Conservation (phyloP, 768 basidiomycete genomes). For the Macrocybe gigantea region DNA sequence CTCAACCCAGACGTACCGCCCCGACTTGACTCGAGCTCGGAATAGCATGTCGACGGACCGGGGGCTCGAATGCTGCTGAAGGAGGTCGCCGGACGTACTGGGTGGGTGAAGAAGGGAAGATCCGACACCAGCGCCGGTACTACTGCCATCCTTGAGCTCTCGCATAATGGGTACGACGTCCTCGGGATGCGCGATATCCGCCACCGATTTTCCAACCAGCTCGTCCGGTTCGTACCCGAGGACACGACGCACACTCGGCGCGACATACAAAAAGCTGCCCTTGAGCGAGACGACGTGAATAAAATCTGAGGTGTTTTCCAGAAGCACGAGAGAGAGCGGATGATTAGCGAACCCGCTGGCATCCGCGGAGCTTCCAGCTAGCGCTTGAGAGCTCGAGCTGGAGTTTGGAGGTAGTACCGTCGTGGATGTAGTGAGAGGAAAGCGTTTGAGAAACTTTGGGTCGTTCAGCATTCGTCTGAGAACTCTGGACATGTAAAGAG, state of each 20-base stretch:
- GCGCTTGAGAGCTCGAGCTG: constrained; percentile 8
- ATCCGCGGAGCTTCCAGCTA: constrained; percentile 6
- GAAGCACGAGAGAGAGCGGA: constrained; percentile 51
- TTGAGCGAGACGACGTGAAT: constrained; percentile 90
- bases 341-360: constrained; percentile 30
- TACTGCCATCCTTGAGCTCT: constrained; percentile 68
- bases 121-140: not conserved
- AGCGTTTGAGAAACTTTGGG: constrained; percentile 38
- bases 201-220: constrained; percentile 70
- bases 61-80: constrained; percentile 17
- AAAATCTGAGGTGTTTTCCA: constrained; percentile 69
- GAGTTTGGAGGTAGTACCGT: constrained; percentile 24
- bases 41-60: constrained; percentile 80
- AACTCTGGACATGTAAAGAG: constrained; percentile 44
- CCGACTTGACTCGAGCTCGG: constrained; percentile 65
- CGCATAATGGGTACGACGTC: constrained; percentile 90
- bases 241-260: constrained; percentile 69
- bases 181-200: constrained; percentile 82
- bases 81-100: constrained; percentile 6
- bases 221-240: constrained; percentile 86
- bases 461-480: constrained; percentile 43
- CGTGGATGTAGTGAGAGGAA: constrained; percentile 37
- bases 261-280: constrained; percentile 88
- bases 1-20: constrained; percentile 82
- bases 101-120: not conserved